These are phyloP conservation scores for Bathelium albidoporum DNA, from an alignment of 495 filamentous ascomycete species.

Conservation along the genomic window DNA sequence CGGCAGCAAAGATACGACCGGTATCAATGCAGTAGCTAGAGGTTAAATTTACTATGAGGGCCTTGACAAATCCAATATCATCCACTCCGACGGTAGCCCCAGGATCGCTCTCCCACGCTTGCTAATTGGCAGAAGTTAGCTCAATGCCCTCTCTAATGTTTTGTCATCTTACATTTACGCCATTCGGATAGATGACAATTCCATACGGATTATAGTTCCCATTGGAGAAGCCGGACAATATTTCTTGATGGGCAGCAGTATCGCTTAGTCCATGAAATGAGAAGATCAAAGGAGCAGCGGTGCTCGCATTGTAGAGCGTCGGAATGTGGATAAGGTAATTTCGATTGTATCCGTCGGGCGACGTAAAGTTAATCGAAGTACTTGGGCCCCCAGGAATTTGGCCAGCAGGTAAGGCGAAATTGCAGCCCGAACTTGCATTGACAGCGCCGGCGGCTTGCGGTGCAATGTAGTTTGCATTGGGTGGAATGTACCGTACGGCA, in stretches of 20 bases:
- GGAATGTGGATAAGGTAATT: conserved; percentile 13
- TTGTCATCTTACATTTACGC: background rate
- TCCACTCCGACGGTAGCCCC: conserved; percentile 8
- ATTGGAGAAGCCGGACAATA: conserved; percentile 6
- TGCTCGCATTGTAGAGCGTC: conserved; percentile 6
- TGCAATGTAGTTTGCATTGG: conserved; percentile 5
- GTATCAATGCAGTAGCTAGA: conserved; percentile 41
- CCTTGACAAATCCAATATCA: conserved; percentile 25
- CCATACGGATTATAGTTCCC: conserved; percentile 6
- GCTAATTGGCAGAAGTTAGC: background rate
- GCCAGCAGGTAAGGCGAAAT: conserved; percentile 4
- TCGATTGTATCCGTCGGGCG: conserved; percentile 6
- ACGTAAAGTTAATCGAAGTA: background rate
- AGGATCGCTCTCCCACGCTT: conserved; percentile 2
- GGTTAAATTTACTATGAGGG: conserved; percentile 37
- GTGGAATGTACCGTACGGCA: conserved; percentile 7
- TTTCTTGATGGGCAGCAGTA: background rate
- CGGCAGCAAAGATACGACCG: conserved; percentile 43
- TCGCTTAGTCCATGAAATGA: conserved; percentile 11
- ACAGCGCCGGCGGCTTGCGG: background rate
- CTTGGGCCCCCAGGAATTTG: background rate
- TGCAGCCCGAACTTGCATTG: conserved; percentile 7
- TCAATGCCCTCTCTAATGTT: background rate
- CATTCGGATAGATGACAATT: conserved; percentile 10
- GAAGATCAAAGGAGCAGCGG: conserved; percentile 13